phyloP scores from a whole-genome alignment of 1,284 basidiomycete genomes.

The Ganoderma sinense region DNA sequence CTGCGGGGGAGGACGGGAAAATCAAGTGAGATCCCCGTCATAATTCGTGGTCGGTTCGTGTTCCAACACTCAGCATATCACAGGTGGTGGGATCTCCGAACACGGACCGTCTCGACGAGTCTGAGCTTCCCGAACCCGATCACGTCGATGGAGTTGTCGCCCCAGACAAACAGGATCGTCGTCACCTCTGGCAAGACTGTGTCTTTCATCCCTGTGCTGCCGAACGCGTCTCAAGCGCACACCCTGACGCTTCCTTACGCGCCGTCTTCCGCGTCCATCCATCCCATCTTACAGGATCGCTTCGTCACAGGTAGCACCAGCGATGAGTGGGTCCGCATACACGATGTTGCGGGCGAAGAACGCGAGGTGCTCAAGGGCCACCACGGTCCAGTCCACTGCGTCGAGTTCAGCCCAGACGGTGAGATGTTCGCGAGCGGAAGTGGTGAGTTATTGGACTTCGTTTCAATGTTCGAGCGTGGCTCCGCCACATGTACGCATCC shows the following conservation, averaged over 20 bases:
- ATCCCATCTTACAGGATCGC: constrained; percentile 87
- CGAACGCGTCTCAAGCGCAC: constrained; percentile 64
- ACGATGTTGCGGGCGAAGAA: constrained; percentile 91
- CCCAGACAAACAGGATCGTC: constrained; percentile 85
- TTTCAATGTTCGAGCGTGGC: not conserved
- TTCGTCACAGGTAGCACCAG: constrained; percentile 92
- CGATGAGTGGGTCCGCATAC: constrained; percentile 97
- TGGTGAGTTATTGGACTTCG: constrained; percentile 60
- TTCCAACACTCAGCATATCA: constrained; percentile 15
- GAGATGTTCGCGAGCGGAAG: constrained; percentile 97
- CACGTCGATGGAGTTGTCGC: constrained; percentile 92
- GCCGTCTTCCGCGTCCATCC: constrained; percentile 92
- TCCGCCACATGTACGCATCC: too few species aligned
- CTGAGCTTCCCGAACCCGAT: constrained; percentile 84
- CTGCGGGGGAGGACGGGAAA: constrained; percentile 90
- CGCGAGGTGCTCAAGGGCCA: constrained; percentile 95
- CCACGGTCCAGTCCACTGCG: constrained; percentile 95
- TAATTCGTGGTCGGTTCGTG: not conserved
- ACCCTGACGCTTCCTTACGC: constrained; percentile 80
- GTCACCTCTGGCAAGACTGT: constrained; percentile 94
- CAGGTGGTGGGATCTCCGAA: constrained; percentile 97
- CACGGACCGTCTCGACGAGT: constrained; percentile 73
- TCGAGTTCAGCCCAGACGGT: constrained; percentile 96
- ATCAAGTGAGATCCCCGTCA: constrained; percentile 73
- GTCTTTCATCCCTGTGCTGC: constrained; percentile 81